Evolutionary conservation across 2,329 filamentous ascomycete genomes (phyloP).

Genomic region (Fusarium xylarioides): DNA sequence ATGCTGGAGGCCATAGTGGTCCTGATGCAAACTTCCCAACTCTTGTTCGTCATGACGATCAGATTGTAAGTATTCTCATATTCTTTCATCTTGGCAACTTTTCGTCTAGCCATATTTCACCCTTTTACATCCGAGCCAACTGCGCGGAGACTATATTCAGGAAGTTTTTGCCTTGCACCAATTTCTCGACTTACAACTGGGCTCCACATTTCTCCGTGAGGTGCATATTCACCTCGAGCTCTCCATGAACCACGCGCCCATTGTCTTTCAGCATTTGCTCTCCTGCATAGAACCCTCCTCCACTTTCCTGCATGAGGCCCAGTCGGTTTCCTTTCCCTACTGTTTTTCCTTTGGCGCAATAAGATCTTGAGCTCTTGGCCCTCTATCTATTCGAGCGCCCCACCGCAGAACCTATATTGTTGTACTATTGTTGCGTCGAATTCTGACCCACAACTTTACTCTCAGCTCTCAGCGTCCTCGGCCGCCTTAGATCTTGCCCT

Average conservation of each 20-base stretch:
- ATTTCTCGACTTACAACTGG: constrained; percentile 7
- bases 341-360: neutral
- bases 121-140: neutral
- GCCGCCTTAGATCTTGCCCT: constrained; percentile 82
- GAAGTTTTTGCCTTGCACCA: constrained; percentile 13
- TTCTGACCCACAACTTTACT: constrained; percentile 47
- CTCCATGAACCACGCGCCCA: constrained; percentile 10
- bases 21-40: constrained; percentile 90
- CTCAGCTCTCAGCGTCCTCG: constrained; percentile 81
- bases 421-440: constrained; percentile 33
- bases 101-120: neutral
- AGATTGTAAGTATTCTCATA: constrained; percentile 57
- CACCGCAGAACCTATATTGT: constrained; percentile 11
- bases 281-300: constrained; percentile 7
- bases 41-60: constrained; percentile 72
- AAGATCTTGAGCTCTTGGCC: constrained; percentile 16
- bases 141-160: constrained; percentile 8
- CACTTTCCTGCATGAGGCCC: neutral
- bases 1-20: constrained; percentile 59
- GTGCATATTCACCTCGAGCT: constrained; percentile 29
- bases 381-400: neutral
- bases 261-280: constrained; percentile 13
- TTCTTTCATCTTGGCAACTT: constrained; percentile 7
- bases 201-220: constrained; percentile 36
- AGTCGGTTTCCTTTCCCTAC: neutral